phyloP scores from a whole-genome alignment of 495 filamentous ascomycete genomes.

The Aspergillus taichungensis region DNA sequence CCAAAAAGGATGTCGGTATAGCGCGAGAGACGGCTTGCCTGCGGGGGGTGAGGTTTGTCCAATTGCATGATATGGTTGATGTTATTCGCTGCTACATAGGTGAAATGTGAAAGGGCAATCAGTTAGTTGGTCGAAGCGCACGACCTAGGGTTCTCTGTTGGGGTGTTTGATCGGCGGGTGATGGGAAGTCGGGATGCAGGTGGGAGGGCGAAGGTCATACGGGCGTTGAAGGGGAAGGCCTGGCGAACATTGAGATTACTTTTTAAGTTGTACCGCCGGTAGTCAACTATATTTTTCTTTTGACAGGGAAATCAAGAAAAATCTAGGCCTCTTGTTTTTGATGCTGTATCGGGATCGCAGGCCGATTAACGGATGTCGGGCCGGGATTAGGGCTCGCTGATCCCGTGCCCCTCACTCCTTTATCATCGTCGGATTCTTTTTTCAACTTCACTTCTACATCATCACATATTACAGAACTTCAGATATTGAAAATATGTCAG shows the following conservation, averaged over 20 bases:
- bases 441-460: not conserved
- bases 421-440: no score
- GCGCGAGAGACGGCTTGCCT: no score
- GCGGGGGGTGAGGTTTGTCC: constrained; percentile 32
- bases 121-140: constrained; percentile 72
- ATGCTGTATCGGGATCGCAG: no score
- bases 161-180: constrained; percentile 82
- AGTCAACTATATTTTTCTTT: not conserved
- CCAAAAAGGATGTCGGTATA: no score
- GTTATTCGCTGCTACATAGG: constrained; percentile 57
- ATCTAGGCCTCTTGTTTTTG: not conserved
- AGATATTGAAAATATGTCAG: not conserved
- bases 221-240: constrained; percentile 61
- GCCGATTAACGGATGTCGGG: no score
- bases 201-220: constrained; percentile 56
- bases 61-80: constrained; percentile 90
- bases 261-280: not conserved
- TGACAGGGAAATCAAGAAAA: not conserved
- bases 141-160: constrained; percentile 74
- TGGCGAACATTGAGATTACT: constrained; percentile 40
- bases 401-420: no score
- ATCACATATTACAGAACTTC: not conserved
- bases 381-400: no score
- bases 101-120: constrained; percentile 34
- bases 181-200: constrained; percentile 89